phyloP scores from a whole-genome alignment of 176 grass and related monocot genomes.

The Aegilops umbellulata region DNA sequence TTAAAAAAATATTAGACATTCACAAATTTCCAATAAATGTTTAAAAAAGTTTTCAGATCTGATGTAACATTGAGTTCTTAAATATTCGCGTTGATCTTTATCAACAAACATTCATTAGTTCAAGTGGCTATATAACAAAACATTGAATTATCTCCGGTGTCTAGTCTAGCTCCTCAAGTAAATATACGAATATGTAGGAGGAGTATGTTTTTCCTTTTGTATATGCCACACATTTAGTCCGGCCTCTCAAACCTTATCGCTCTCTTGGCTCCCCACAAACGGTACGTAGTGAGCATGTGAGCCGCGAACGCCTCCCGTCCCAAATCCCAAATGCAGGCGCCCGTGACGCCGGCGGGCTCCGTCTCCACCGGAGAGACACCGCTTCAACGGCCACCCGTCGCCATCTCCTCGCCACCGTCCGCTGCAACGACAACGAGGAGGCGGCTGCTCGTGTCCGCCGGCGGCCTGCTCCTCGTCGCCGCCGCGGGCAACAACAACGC shows the following conservation, averaged over 20 bases:
- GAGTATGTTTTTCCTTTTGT: neutral
- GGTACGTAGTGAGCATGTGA: conserved; percentile 22
- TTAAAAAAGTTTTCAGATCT: too few relatives aligned
- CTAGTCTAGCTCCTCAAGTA: too few relatives aligned
- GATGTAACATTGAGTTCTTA: too few relatives aligned
- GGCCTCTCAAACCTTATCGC: conserved; percentile 43
- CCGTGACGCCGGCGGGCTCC: neutral
- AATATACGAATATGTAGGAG: too few relatives aligned
- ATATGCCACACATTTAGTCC: neutral
- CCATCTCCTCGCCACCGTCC: neutral
- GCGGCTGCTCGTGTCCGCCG: conserved; percentile 38
- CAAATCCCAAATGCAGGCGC: neutral
- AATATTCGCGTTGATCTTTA: too few relatives aligned
- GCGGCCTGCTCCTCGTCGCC: conserved; percentile 30
- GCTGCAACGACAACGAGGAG: conserved; percentile 1
- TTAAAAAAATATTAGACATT: too few relatives aligned
- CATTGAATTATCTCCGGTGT: too few relatives aligned
- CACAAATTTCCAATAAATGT: too few relatives aligned
- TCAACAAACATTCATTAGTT: too few relatives aligned
- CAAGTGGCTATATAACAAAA: too few relatives aligned
- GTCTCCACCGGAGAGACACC: neutral
- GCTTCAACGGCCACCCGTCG: neutral
- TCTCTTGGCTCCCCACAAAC: neutral
- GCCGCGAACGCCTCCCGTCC: neutral
- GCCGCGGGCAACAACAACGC: neutral